phyloP scores from a whole-genome alignment of 305 asterid genomes.

The Solanum hybrid region DNA sequence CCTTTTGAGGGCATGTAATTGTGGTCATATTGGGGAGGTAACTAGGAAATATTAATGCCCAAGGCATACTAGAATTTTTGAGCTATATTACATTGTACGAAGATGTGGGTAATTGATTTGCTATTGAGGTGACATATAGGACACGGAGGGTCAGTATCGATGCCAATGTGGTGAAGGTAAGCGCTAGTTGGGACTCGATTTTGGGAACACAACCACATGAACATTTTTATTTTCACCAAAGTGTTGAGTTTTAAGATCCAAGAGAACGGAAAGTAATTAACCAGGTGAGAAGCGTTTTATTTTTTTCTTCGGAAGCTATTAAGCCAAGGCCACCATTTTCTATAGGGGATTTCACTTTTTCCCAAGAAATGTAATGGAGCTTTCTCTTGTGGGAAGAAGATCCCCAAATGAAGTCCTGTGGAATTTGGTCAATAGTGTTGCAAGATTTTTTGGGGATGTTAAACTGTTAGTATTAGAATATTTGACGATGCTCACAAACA shows the following conservation, averaged over 20 bases:
- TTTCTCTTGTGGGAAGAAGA: not conserved
- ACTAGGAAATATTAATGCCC: not conserved
- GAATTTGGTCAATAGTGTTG: not conserved
- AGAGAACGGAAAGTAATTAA: not conserved
- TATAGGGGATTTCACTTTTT: not conserved
- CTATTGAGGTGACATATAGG: not conserved
- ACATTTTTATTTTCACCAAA: too few species aligned
- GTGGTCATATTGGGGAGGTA: not conserved
- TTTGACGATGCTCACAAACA: not conserved
- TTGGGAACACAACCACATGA: not conserved
- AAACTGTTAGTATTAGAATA: too few species aligned
- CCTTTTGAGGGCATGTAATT: not conserved
- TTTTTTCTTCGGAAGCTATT: too few species aligned
- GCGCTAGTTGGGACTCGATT: not conserved
- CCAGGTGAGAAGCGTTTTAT: not conserved
- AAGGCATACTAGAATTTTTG: not conserved
- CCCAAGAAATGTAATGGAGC: not conserved
- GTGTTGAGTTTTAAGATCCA: not conserved
- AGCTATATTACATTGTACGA: not conserved
- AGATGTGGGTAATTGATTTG: not conserved
- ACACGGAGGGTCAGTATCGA: not conserved
- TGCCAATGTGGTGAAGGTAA: too few species aligned
- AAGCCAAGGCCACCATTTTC: not conserved
- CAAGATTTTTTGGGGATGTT: not conserved
- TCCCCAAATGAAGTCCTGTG: not conserved